Percentiles rank a stretch among this genome's conserved stretches.
These are phyloP conservation scores for Musa beccarii DNA, from an alignment of 176 grass and related monocot species.

Conservation along the genomic window DNA sequence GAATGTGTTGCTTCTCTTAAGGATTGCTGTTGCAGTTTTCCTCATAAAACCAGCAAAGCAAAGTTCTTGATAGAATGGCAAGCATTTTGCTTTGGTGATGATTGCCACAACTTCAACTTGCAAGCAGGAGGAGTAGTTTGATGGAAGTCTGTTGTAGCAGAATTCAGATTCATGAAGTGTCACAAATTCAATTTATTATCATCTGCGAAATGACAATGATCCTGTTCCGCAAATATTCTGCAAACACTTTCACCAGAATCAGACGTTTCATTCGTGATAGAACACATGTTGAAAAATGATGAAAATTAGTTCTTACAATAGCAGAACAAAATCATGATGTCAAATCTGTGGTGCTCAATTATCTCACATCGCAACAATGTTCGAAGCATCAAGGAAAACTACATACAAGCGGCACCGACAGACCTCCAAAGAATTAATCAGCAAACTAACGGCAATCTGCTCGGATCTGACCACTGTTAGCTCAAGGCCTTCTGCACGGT, in stretches of 20 bases:
- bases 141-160: not conserved
- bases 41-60: not conserved
- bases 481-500: not conserved
- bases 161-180: not conserved
- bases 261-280: too few relatives aligned
- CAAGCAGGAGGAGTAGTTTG: not conserved
- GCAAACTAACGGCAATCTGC: not conserved
- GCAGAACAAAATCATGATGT: not conserved
- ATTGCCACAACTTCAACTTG: not conserved
- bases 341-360: not conserved
- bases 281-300: too few relatives aligned
- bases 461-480: slow-evolving; percentile 2
- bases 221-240: not conserved
- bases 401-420: not conserved
- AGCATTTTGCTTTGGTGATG: not conserved
- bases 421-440: slow-evolving; percentile 6
- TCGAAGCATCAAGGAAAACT: not conserved
- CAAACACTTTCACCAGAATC: not conserved
- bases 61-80: not conserved
- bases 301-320: not conserved
- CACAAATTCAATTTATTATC: not conserved
- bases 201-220: not conserved
- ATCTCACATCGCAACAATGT: not conserved
- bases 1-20: not conserved
- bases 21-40: not conserved